phyloP scores from a whole-genome alignment of 139 green algal species.

The Chlamydomonas sp. region DNA sequence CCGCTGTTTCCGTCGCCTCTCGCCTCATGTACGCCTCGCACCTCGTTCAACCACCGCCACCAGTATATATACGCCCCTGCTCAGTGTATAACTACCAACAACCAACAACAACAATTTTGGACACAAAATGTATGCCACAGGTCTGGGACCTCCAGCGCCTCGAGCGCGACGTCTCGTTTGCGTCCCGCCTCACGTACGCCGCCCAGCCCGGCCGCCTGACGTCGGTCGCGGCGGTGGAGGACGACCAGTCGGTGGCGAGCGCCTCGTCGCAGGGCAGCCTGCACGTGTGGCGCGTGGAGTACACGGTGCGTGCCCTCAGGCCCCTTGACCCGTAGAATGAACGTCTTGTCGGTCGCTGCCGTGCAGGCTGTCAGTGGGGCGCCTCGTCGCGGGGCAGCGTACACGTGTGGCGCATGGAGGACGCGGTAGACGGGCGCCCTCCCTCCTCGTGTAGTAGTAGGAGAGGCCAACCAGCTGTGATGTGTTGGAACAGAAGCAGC shows the following conservation, averaged over 20 bases:
- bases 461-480: too few relatives aligned
- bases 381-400: conserved; percentile 56
- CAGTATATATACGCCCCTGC: too few relatives aligned
- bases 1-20: background rate
- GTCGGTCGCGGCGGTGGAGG: conserved; percentile 39
- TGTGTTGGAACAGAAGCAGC: too few relatives aligned
- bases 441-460: too few relatives aligned
- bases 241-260: conserved; percentile 52
- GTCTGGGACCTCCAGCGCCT: conserved; percentile 85
- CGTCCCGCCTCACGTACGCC: conserved; percentile 72
- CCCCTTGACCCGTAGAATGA: background rate
- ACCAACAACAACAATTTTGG: too few relatives aligned
- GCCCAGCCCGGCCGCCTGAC: conserved; percentile 46
- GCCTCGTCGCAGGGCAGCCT: conserved; percentile 58
- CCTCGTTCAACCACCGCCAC: too few relatives aligned
- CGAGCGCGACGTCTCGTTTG: conserved; percentile 84
- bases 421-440: too few relatives aligned
- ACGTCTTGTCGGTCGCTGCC: background rate
- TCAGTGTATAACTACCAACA: too few relatives aligned
- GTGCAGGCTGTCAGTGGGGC: too few relatives aligned
- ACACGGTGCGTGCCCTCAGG: conserved; percentile 23
- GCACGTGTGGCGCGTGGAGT: conserved; percentile 82
- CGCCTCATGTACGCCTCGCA: background rate
- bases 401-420: conserved; percentile 80
- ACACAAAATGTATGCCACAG: conserved; percentile 18